phyloP scores from a whole-genome alignment of 805 yeast species.

The Lachancea sp. region DNA sequence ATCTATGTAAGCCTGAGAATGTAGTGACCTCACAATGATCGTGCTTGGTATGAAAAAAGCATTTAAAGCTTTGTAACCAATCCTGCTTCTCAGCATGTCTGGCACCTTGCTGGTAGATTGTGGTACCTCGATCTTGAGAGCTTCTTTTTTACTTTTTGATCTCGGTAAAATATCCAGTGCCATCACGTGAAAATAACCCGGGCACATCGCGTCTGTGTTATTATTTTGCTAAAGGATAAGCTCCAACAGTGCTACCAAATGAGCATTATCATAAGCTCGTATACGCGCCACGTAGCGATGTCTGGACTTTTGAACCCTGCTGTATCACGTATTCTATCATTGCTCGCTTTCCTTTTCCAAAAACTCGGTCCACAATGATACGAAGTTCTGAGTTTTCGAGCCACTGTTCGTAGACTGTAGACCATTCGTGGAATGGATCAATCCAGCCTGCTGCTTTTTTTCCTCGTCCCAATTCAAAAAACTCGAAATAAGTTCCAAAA shows the following conservation, averaged over 20 bases:
- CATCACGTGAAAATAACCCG: too few species aligned
- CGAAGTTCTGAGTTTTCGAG: constrained; percentile 50
- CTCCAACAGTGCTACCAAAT: too few species aligned
- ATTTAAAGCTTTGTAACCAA: not conserved
- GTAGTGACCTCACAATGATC: constrained; percentile 11
- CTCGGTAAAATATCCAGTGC: too few species aligned
- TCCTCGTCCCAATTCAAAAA: constrained; percentile 85
- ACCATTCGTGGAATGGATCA: constrained; percentile 35
- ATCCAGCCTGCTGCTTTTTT: constrained; percentile 69
- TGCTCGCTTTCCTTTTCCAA: constrained; percentile 61
- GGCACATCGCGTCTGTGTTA: too few species aligned
- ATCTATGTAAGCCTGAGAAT: constrained; percentile 33
- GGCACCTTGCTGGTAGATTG: not conserved
- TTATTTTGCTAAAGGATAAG: too few species aligned
- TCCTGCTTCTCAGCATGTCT: not conserved
- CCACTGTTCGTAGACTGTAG: constrained; percentile 20
- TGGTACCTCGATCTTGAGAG: too few species aligned
- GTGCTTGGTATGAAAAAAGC: not conserved
- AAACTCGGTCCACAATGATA: constrained; percentile 73
- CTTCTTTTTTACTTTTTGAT: too few species aligned
- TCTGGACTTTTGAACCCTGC: not conserved
- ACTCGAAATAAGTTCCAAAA: constrained; percentile 73
- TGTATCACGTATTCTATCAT: not conserved
- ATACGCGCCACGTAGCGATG: too few species aligned
- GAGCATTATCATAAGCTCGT: too few species aligned